These are phyloP conservation scores for Mycena amicta DNA, from an alignment of 768 basidiomycete species.

Conservation along the genomic window DNA sequence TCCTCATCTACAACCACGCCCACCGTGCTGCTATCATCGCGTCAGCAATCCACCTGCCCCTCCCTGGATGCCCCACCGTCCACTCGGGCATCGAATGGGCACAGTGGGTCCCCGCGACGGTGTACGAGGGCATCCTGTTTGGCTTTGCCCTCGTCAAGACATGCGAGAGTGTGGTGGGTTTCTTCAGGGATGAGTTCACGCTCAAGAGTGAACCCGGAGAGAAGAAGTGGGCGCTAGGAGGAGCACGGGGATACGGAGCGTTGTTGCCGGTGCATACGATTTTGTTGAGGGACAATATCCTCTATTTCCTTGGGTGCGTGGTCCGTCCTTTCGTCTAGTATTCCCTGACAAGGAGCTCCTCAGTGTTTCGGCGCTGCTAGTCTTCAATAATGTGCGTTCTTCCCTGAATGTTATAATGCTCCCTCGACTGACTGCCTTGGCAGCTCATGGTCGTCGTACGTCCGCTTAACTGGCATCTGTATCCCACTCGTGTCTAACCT, in stretches of 20 bases:
- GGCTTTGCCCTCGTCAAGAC: constrained; percentile 41
- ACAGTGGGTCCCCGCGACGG: constrained; percentile 46
- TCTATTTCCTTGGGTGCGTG: constrained; percentile 46
- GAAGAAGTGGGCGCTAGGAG: too few species aligned
- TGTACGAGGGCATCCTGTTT: constrained; percentile 45
- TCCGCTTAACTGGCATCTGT: neutral
- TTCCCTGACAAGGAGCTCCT: neutral
- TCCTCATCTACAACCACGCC: constrained; percentile 41
- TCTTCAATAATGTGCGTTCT: constrained; percentile 44
- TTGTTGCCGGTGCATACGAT: constrained; percentile 33
- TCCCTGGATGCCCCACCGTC: constrained; percentile 44
- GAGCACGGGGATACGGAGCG: too few species aligned
- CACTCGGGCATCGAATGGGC: constrained; percentile 47
- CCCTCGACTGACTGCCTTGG: constrained; percentile 24
- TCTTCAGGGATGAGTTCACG: too few species aligned
- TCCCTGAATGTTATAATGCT: constrained; percentile 27
- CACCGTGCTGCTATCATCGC: constrained; percentile 39
- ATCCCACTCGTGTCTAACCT: neutral
- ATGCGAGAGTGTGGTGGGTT: too few species aligned
- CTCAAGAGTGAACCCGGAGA: too few species aligned
- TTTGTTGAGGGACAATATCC: constrained; percentile 45
- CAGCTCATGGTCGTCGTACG: constrained; percentile 44
- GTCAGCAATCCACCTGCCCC: constrained; percentile 36
- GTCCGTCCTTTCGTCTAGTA: neutral
- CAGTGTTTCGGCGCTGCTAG: constrained; percentile 40